phyloP scores from a whole-genome alignment of 768 basidiomycete species.

The Scleroderma citrinum region DNA sequence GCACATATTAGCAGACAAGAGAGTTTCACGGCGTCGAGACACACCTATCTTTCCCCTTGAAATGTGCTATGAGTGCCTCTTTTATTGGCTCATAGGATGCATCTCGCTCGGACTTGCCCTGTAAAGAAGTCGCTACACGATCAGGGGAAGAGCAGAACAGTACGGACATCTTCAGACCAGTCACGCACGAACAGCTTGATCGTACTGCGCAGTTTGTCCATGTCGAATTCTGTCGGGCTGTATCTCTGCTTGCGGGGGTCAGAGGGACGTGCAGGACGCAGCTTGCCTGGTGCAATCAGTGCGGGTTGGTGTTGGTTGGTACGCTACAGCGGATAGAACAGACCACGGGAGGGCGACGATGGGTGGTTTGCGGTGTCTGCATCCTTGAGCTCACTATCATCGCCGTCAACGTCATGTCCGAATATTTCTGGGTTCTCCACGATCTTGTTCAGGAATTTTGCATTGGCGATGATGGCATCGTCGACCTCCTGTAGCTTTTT shows the following conservation, averaged over 20 bases:
- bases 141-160: background rate
- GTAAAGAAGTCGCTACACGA: background rate
- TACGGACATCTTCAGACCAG: constrained; percentile 76
- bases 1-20: constrained; percentile 1
- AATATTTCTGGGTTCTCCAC: constrained; percentile 81
- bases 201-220: constrained; percentile 89
- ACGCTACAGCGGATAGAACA: too few relatives aligned
- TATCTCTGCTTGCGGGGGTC: constrained; percentile 26
- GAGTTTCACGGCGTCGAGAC: background rate
- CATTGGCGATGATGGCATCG: constrained; percentile 72
- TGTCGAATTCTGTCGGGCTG: constrained; percentile 64
- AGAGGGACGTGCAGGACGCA: background rate
- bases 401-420: constrained; percentile 38
- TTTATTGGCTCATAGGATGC: constrained; percentile 78
- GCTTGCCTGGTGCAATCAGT: too few relatives aligned
- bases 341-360: too few relatives aligned
- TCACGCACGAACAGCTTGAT: constrained; percentile 91
- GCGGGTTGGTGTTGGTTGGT: too few relatives aligned
- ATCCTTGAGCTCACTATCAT: constrained; percentile 21
- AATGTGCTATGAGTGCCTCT: constrained; percentile 62
- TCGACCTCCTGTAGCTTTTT: constrained; percentile 77
- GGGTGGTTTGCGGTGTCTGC: too few relatives aligned
- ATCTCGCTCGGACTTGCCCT: constrained; percentile 78
- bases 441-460: constrained; percentile 68
- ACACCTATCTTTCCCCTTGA: constrained; percentile 48